These are phyloP conservation scores for Emergomyces orientalis DNA, from an alignment of 2,329 filamentous ascomycete species.

Conservation along the genomic window DNA sequence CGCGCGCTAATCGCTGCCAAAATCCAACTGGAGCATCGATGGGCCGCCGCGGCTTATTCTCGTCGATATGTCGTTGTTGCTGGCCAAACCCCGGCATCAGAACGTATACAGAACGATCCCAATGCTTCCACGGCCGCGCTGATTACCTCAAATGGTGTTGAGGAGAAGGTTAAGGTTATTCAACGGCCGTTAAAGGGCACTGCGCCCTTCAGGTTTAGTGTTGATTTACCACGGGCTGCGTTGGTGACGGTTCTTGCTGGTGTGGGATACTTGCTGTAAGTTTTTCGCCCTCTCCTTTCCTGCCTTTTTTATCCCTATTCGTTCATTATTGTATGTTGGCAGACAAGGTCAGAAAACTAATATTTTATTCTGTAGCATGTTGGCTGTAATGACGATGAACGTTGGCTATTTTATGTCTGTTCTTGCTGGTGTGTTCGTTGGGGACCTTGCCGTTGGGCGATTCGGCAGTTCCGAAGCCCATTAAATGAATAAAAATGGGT, in stretches of 20 bases:
- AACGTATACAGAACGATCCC: conserved; percentile 49
- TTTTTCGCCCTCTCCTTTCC: conserved; percentile 20
- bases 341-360: background rate
- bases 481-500: conserved; percentile 18
- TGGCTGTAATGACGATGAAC: conserved; percentile 85
- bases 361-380: conserved; percentile 49
- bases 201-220: conserved; percentile 69
- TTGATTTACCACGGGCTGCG: conserved; percentile 63
- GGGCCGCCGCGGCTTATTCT: conserved; percentile 61
- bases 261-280: conserved; percentile 78
- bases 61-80: conserved; percentile 69
- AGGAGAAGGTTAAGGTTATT: conserved; percentile 71
- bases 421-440: conserved; percentile 72
- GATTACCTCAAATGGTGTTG: conserved; percentile 63
- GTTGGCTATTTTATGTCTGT: conserved; percentile 75
- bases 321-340: background rate
- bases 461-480: conserved; percentile 49
- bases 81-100: conserved; percentile 51
- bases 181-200: conserved; percentile 36
- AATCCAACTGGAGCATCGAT: conserved; percentile 49
- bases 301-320: conserved; percentile 2
- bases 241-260: conserved; percentile 65
- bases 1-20: conserved; percentile 65
- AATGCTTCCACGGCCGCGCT: conserved; percentile 58
- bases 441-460: conserved; percentile 70